A percentile compares a stretch with the other conserved stretches of the same genome.
These are phyloP conservation scores for Myxozyma kluyveri DNA, from an alignment of 805 yeast genomes.

Conservation along the genomic window DNA sequence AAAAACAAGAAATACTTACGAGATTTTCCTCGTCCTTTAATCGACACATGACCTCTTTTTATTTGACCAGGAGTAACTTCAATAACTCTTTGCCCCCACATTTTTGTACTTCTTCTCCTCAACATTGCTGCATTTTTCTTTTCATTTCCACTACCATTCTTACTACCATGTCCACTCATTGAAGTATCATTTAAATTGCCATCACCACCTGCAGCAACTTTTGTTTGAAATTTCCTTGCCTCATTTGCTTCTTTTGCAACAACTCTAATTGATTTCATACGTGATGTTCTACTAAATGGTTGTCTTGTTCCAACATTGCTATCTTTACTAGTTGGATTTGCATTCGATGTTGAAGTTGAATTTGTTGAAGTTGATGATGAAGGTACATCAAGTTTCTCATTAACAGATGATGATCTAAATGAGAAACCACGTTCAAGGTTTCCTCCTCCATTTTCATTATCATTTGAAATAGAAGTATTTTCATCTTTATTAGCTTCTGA, in stretches of 20 bases:
- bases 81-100: constrained; percentile 95
- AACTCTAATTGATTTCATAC: constrained; percentile 88
- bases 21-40: constrained; percentile 49
- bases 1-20: constrained; percentile 47
- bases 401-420: constrained; percentile 10
- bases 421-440: constrained; percentile 24
- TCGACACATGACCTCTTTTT: constrained; percentile 18
- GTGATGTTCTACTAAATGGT: constrained; percentile 39
- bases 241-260: constrained; percentile 89
- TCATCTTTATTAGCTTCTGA: background rate
- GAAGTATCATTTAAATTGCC: background rate
- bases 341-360: background rate
- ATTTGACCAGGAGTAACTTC: constrained; percentile 70
- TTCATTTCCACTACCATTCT: background rate
- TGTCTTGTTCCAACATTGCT: no score
- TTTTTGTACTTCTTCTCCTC: constrained; percentile 79
- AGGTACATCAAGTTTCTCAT: constrained; percentile 21
- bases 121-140: constrained; percentile 41
- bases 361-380: constrained; percentile 3
- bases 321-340: background rate
- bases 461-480: background rate
- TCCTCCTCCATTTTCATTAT: background rate
- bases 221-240: constrained; percentile 46
- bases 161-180: background rate
- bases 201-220: constrained; percentile 5